Base-by-base conservation (phyloP, 2,329 filamentous ascomycete species). In the Fusarium duplospermum region DNA sequence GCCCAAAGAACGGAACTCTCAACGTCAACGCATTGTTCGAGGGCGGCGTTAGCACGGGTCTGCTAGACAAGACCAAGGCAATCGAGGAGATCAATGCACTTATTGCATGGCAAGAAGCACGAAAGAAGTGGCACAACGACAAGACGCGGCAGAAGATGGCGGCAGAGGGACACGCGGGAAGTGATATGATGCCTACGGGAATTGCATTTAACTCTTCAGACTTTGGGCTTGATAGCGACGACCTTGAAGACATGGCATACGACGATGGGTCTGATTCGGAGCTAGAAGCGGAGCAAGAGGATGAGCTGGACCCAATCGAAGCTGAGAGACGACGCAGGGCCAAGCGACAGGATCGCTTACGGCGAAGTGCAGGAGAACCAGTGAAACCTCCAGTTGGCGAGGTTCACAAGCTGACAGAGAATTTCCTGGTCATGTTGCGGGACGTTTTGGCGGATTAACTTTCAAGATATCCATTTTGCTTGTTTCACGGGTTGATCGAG, bases 101-200 rank as follows among this genome's bases (percentile, higher is more conserved):
- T 59, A 96, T 99, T 76, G 88, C 92, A 57, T 99, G 96, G 96
- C 96, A 99, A 82, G 94, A 95, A 81, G 94, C 94, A 47, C 89
- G 96, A 64, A 98, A 99, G 88, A 96, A 96, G 84, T 99, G 96
- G 96, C 96, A 99, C 81, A 92, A 96, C 70, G 94, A 97, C 84
- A 99, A 99, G 88, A 99, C 96, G 10, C 88, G 95, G 63, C 96
- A 98, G 85, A 99, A 99, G 88, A 98, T 99, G 96, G 96, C 96
- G 0, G 95, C 94, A 3, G 95, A 96, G 79, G 87, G 87, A 7
- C 85, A 86, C 40, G 81, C 81, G 11, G 86, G 84, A 61, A 83
- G 84, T 20, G 86, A 87, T 29, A 82, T 88, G 66, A 82, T 85
- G 62, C 87, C 88, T 8, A 89, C 88, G 10, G 90, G 86, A 27